A percentile compares a stretch with the other conserved stretches of the same genome.
Evolutionary conservation across 148 eudicot species (phyloP).

Genomic region (Amaranthus cruentus): DNA sequence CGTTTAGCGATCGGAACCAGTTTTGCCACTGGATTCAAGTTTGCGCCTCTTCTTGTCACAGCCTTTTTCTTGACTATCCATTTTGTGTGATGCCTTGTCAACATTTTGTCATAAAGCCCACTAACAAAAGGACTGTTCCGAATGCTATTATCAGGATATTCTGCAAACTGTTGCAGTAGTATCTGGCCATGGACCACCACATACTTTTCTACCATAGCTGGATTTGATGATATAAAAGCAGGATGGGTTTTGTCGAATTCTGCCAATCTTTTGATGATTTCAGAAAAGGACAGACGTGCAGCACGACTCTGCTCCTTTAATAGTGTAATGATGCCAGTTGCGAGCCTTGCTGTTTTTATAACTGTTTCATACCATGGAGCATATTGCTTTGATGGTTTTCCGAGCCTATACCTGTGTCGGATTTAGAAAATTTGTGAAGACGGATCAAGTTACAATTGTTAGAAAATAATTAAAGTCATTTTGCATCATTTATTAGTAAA

Average conservation of each 20-base stretch:
- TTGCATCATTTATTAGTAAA: no score
- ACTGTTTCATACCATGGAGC: constrained; percentile 93
- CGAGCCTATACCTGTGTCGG: constrained; percentile 78
- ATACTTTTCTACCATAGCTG: constrained; percentile 63
- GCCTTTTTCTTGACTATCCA: constrained; percentile 85
- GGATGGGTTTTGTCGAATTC: constrained; percentile 59
- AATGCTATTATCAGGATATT: constrained; percentile 76
- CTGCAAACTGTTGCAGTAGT: constrained; percentile 83
- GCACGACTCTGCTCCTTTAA: constrained; percentile 84
- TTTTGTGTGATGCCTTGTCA: constrained; percentile 79
- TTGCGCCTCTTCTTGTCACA: constrained; percentile 44
- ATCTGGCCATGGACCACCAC: constrained; percentile 91
- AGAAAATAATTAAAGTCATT: no score
- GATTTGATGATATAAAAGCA: constrained; percentile 70
- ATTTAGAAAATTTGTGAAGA: no score
- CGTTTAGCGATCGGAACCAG: constrained; percentile 60
- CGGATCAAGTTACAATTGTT: no score
- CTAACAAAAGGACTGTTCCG: constrained; percentile 63
- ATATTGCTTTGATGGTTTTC: constrained; percentile 91
- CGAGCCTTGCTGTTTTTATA: constrained; percentile 81
- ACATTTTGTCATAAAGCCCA: constrained; percentile 78
- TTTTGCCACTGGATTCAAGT: constrained; percentile 81
- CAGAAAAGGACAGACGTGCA: constrained; percentile 74
- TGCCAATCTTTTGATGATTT: constrained; percentile 63
- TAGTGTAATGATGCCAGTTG: constrained; percentile 66